phyloP scores from a whole-genome alignment of 2,329 filamentous ascomycete species.

The Taxawa tesnikishii region DNA sequence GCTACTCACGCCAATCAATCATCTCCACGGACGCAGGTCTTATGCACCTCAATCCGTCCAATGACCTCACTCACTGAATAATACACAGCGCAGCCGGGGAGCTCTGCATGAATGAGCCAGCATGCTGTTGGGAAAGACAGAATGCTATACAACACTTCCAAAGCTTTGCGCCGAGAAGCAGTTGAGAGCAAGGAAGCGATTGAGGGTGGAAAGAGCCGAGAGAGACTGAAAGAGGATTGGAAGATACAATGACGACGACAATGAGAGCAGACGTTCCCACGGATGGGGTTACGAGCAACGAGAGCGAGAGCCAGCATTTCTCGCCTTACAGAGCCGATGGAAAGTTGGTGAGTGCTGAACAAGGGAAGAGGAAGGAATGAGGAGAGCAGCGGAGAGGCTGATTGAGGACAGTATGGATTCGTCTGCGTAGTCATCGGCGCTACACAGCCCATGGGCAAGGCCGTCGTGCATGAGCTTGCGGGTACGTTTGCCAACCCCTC shows the following conservation, averaged over 20 bases:
- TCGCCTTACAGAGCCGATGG: slow-evolving; percentile 46
- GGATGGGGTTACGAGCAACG: slow-evolving; percentile 4
- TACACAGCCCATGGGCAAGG: slow-evolving; percentile 46
- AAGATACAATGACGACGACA: too few species aligned
- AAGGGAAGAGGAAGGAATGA: not conserved
- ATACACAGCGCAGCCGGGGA: slow-evolving; percentile 2
- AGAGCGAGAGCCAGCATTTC: slow-evolving; percentile 30
- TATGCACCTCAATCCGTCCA: slow-evolving; percentile 2
- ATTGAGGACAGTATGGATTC: slow-evolving; percentile 42
- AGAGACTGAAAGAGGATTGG: not conserved
- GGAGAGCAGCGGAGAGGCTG: too few species aligned
- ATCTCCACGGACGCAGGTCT: slow-evolving; percentile 8
- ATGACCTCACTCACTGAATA: slow-evolving; percentile 7
- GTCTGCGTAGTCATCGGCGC: slow-evolving; percentile 53
- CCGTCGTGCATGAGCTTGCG: slow-evolving; percentile 48
- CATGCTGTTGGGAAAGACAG: not conserved
- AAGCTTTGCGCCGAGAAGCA: not conserved
- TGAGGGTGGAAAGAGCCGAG: not conserved
- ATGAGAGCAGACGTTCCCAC: too few species aligned
- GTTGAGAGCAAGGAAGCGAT: not conserved
- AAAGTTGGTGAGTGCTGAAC: slow-evolving; percentile 36
- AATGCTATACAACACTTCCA: not conserved
- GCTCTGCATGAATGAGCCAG: slow-evolving; percentile 1
- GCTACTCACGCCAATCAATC: slow-evolving; percentile 1
- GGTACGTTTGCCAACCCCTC: slow-evolving; percentile 29